Conservation (phyloP, 805 yeast genomes). For the Ascoidea asiatica region DNA sequence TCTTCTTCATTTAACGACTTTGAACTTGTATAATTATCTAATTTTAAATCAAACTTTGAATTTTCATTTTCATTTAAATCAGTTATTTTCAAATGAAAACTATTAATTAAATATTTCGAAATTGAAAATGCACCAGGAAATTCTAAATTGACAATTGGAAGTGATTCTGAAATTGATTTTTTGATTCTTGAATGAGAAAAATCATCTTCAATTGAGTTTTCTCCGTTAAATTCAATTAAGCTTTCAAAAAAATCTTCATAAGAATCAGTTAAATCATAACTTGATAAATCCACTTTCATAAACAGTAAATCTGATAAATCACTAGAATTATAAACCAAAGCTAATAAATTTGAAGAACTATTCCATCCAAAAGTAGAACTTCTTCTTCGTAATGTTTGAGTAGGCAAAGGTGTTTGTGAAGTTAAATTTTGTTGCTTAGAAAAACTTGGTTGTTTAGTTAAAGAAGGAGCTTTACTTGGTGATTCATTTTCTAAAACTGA, state of each 20-base stretch:
- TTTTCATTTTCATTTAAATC: too few relatives aligned
- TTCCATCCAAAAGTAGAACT: conserved; percentile 1
- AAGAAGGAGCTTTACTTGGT: conserved; percentile 14
- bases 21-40: background rate
- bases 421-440: conserved; percentile 6
- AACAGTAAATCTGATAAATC: background rate
- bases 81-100: background rate
- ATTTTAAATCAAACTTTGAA: background rate
- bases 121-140: background rate
- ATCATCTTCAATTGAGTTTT: background rate
- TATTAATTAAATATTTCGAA: background rate
- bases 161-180: background rate
- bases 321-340: background rate
- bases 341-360: background rate
- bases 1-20: too few relatives aligned
- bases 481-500: conserved; percentile 23
- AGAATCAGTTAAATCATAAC: background rate
- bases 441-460: conserved; percentile 9
- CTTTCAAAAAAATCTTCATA: background rate
- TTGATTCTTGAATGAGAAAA: conserved; percentile 1
- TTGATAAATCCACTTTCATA: background rate
- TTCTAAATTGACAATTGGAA: background rate
- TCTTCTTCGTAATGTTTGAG: background rate
- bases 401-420: background rate
- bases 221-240: background rate